Evolutionary conservation across 192 early-diverging fungal species (phyloP).

Genomic region (Backusella tuberculispora): DNA sequence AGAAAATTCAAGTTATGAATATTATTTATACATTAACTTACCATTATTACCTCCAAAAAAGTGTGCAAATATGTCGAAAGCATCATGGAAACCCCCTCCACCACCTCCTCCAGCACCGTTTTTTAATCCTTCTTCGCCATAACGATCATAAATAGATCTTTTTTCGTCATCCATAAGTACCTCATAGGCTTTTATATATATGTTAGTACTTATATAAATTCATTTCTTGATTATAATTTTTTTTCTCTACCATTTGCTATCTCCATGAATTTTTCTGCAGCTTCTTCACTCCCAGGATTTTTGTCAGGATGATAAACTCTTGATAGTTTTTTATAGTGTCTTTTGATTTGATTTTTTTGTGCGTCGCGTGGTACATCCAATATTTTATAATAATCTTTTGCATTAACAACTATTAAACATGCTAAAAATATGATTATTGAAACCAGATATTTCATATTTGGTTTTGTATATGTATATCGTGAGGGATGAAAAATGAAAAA

Average conservation of each 20-base stretch:
- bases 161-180: slow-evolving; percentile 95
- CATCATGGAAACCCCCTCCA: slow-evolving; percentile 78
- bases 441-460: background rate
- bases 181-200: slow-evolving; percentile 96
- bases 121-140: slow-evolving; percentile 97
- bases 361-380: slow-evolving; percentile 84
- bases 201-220: slow-evolving; percentile 47
- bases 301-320: slow-evolving; percentile 90
- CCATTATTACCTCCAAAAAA: slow-evolving; percentile 68
- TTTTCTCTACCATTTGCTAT: slow-evolving; percentile 19
- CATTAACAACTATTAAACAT: slow-evolving; percentile 18
- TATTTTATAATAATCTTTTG: slow-evolving; percentile 53
- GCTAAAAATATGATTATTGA: background rate
- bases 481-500: background rate
- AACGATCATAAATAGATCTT: slow-evolving; percentile 90
- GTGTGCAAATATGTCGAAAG: slow-evolving; percentile 98
- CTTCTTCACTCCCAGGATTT: slow-evolving; percentile 64
- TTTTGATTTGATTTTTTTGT: slow-evolving; percentile 86
- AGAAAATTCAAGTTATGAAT: background rate
- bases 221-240: slow-evolving; percentile 16
- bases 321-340: slow-evolving; percentile 89
- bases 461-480: background rate
- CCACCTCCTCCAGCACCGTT: slow-evolving; percentile 59
- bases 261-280: slow-evolving; percentile 30
- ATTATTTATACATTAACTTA: background rate